These are phyloP conservation scores for Anthracocystis panici-leucophaei DNA, from an alignment of 1,284 basidiomycete species.

Conservation along the genomic window DNA sequence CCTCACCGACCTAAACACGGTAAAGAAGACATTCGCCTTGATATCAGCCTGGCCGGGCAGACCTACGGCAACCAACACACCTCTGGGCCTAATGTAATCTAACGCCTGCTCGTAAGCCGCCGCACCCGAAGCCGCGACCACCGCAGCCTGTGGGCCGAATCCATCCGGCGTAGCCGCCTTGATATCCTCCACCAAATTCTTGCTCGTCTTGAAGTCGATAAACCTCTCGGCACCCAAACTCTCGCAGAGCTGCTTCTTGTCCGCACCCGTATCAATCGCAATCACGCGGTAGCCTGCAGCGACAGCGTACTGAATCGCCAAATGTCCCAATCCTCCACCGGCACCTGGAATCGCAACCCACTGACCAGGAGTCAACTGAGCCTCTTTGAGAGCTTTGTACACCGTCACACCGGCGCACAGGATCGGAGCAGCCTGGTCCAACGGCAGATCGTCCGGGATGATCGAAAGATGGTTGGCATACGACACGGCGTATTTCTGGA, in stretches of 20 bases:
- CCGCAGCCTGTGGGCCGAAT: conserved; percentile 77
- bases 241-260: conserved; percentile 79
- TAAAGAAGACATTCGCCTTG: conserved; percentile 79
- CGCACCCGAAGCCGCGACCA: conserved; percentile 70
- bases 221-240: conserved; percentile 81
- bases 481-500: conserved; percentile 78
- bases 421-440: conserved; percentile 81
- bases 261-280: conserved; percentile 81
- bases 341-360: conserved; percentile 85
- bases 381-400: conserved; percentile 85
- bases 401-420: conserved; percentile 82
- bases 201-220: conserved; percentile 79
- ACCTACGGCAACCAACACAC: conserved; percentile 81
- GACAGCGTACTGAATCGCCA: conserved; percentile 61
- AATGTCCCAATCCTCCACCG: conserved; percentile 75
- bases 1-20: conserved; percentile 73
- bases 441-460: conserved; percentile 72
- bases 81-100: conserved; percentile 74
- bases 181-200: conserved; percentile 76
- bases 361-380: conserved; percentile 77
- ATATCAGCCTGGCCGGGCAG: conserved; percentile 77
- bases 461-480: conserved; percentile 78
- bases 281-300: conserved; percentile 76
- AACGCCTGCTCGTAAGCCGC: conserved; percentile 79
- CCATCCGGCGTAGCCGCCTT: conserved; percentile 77